phyloP scores from a whole-genome alignment of 2,329 filamentous ascomycete genomes.

The Aplosporella prunicola region DNA sequence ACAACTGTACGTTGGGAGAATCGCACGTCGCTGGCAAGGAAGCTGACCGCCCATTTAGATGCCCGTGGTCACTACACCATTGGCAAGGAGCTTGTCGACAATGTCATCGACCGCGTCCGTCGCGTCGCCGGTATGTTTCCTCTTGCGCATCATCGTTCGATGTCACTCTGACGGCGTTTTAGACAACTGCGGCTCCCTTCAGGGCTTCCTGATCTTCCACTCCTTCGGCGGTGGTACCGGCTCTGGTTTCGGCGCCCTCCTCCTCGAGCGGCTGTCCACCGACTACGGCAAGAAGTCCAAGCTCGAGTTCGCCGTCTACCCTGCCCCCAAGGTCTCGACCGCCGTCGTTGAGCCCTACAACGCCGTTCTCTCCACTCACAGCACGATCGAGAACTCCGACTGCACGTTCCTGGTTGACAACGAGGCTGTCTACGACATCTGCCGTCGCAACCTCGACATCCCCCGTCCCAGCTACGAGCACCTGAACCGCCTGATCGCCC shows the following conservation, averaged over 20 bases:
- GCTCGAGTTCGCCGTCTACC: constrained; percentile 99
- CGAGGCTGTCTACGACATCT: constrained; percentile 99
- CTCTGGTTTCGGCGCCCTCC: constrained; percentile 93
- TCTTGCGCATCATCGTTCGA: neutral
- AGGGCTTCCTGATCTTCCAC: constrained; percentile 99
- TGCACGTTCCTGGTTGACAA: constrained; percentile 99
- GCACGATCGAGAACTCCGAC: constrained; percentile 97
- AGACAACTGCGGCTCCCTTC: constrained; percentile 94
- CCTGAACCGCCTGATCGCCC: constrained; percentile 95
- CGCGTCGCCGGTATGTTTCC: constrained; percentile 57
- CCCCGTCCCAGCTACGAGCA: constrained; percentile 98
- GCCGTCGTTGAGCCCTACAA: constrained; percentile 99
- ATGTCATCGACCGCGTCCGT: constrained; percentile 95
- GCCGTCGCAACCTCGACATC: constrained; percentile 92
- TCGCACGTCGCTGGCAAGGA: neutral
- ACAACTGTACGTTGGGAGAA: constrained; percentile 52
- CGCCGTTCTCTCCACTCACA: constrained; percentile 98
- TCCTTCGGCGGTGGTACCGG: constrained; percentile 98
- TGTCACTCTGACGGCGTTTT: neutral
- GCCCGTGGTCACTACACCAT: constrained; percentile 99
- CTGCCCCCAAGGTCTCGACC: constrained; percentile 91
- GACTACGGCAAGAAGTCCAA: constrained; percentile 99
- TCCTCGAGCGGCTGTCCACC: constrained; percentile 97
- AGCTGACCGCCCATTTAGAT: constrained; percentile 40
- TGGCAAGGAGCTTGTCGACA: constrained; percentile 98